Base-by-base conservation (phyloP, 2,329 filamentous ascomycete genomes). In the Monosporascus sp. region DNA sequence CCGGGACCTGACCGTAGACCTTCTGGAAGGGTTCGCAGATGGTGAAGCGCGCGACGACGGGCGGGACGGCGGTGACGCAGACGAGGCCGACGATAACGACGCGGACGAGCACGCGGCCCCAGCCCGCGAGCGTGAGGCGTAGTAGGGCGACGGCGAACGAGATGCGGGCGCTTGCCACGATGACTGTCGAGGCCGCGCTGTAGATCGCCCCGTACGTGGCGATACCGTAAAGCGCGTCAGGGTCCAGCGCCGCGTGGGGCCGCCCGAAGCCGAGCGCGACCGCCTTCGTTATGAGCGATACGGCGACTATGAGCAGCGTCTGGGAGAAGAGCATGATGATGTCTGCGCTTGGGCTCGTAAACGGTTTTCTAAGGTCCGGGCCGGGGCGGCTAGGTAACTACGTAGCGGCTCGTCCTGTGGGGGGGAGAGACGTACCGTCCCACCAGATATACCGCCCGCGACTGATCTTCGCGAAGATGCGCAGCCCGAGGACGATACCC, bases 131-230 rank as follows among this genome's bases (percentile, higher is more conserved):
- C 6, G 36, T 48, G 7, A 38, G 7, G 22, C 50, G 22, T 11
- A 52, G 46, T 18, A 52, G 15, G 7, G 50, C 50, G n/a, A 49
- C 22, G 9, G 50, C 50, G 36, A 52, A 52, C 4, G 50, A 48
- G 20, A 52, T n/a, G 24, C 50, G 31, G 27, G 34, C 38, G 11
- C 24, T 34, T 24, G 45, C 44, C n/a, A 52, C 50, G 38, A 52
- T 39, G 20, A 49, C 22, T 14, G 45, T 39, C 22, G 37, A n/a
- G 31, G 44, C 20, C 6, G n/a, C 47, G 20, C 45, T 48, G 50
- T 52, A 52, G 36, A 49, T 14, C 20, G 44, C 34, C 14, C 45
- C 50, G 31, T 41, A 31, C 22, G 50, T 52, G 20, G 50, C 50
- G 45, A 52, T 49, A 6, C 17, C n/a, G 45, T 20, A 49, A 11